Evolutionary conservation across 2,329 filamentous ascomycete genomes (phyloP), one percentile per base, ranked within the genome.

Genomic region (Emmonsiellopsis sp.): DNA sequence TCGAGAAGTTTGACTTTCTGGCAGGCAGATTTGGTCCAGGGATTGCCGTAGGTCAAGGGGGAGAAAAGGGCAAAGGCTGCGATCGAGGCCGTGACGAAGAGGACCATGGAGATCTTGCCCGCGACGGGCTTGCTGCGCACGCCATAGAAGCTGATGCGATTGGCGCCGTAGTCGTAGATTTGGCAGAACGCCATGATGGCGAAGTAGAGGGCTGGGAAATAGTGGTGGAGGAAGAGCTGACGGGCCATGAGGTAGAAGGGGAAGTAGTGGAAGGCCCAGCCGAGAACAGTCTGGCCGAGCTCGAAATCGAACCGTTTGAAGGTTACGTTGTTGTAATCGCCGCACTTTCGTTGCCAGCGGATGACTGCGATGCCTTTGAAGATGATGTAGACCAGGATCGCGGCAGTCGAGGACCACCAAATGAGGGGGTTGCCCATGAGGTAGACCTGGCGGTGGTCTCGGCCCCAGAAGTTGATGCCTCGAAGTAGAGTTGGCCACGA

Each of bases 231-330:
- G 80, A 98, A 98, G 37, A 98, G 84, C 73, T 98, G 93, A 63
- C 93, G 90, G 68, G 93, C 84, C 93, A 98, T 97, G 54, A 98
- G 81, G 76, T 84, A 98, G 77, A 98, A 98, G 9, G 93, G 93
- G 78, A 98, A 97, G 77, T 96, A 98, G 73, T 98, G 93, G 71
- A 98, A 86, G 47, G 88, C 89, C 93, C 93, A 98, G 61, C 87
- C 93, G 7, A 98, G 81, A 34, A 96, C 86, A 15, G 84, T 89
- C 51, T 84, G 89, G 57, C 93, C 93, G 55, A 97, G 83, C 72
- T 98, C 93, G 67, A 96, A 97, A 72, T 97, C 93, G 70, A 97
- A 98, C 54, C 93, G 89, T 76, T 95, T 95, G 79, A 97, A 95
- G 40, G 81, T 86, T 48, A 83, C 70, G 67, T 86, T 84, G 56